A percentile compares a stretch with the other conserved stretches of the same genome.
Conservation (phyloP, 1,284 basidiomycete species). For the Cutaneotrichosporon cutaneum region DNA sequence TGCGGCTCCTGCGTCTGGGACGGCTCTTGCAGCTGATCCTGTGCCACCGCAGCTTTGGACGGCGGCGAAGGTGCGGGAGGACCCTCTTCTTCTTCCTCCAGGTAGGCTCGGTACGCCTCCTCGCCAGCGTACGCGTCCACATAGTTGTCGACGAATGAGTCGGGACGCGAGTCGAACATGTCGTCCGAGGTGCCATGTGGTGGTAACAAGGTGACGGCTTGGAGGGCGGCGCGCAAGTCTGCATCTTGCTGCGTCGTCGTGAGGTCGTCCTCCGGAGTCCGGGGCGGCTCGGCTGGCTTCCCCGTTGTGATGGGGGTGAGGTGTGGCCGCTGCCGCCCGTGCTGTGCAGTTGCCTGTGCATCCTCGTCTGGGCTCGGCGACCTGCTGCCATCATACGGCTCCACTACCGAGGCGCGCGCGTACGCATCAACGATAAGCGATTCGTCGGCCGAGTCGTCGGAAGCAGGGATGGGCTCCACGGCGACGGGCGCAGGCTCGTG, state of each 20-base stretch:
- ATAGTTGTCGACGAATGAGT: slow-evolving; percentile 5
- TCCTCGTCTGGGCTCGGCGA: slow-evolving; percentile 38
- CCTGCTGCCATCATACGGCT: slow-evolving; percentile 35
- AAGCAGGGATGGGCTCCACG: not conserved
- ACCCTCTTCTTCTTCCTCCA: not conserved
- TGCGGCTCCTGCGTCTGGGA: not conserved
- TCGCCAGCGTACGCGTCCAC: slow-evolving; percentile 2
- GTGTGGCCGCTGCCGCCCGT: slow-evolving; percentile 25
- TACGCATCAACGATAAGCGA: slow-evolving; percentile 79
- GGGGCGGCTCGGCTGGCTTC: slow-evolving; percentile 26
- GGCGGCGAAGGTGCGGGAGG: not conserved
- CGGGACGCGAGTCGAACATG: slow-evolving; percentile 10
- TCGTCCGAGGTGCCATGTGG: slow-evolving; percentile 9
- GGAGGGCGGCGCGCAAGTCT: slow-evolving; percentile 23
- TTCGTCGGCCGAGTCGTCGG: slow-evolving; percentile 65
- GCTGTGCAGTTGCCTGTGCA: not conserved
- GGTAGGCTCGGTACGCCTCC: not conserved
- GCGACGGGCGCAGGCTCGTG: slow-evolving; percentile 12
- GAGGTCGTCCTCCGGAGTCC: slow-evolving; percentile 39
- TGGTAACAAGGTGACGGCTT: slow-evolving; percentile 14
- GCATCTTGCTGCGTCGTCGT: slow-evolving; percentile 47
- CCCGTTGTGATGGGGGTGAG: slow-evolving; percentile 25
- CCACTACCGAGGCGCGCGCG: slow-evolving; percentile 54
- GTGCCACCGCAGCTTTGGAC: not conserved
- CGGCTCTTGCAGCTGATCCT: slow-evolving; percentile 1